Conservation (phyloP, 805 yeast species). For the Kuraishia ogatae region DNA sequence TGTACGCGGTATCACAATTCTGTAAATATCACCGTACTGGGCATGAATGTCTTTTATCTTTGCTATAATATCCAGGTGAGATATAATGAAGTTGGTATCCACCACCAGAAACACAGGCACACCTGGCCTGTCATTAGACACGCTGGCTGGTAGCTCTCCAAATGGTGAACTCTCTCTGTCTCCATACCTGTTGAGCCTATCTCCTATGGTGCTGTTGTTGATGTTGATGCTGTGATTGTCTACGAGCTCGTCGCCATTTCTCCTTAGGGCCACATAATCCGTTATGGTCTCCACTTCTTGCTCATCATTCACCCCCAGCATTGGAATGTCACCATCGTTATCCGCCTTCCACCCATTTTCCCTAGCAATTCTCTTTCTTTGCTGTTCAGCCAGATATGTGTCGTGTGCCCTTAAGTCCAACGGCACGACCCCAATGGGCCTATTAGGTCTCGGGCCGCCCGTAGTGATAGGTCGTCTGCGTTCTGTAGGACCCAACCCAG, state of each 20-base stretch:
- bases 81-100: constrained; percentile 77
- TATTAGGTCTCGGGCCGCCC: neutral
- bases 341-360: neutral
- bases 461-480: neutral
- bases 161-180: neutral
- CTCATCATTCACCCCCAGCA: constrained; percentile 11
- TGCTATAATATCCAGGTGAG: constrained; percentile 55
- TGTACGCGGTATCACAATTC: constrained; percentile 58
- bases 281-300: constrained; percentile 11
- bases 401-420: neutral
- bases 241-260: neutral
- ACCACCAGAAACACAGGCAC: constrained; percentile 38
- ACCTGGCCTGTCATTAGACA: neutral
- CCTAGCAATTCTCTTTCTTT: neutral
- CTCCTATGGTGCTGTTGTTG: neutral
- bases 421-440: constrained; percentile 2
- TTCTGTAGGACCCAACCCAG: neutral
- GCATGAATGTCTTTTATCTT: constrained; percentile 32
- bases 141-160: too few species aligned
- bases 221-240: neutral
- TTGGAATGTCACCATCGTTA: constrained; percentile 7
- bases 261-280: constrained; percentile 3
- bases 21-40: constrained; percentile 30
- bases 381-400: neutral
- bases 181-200: neutral